These are phyloP conservation scores for Ogataea angusta DNA, from an alignment of 805 yeast genomes.

Conservation along the genomic window DNA sequence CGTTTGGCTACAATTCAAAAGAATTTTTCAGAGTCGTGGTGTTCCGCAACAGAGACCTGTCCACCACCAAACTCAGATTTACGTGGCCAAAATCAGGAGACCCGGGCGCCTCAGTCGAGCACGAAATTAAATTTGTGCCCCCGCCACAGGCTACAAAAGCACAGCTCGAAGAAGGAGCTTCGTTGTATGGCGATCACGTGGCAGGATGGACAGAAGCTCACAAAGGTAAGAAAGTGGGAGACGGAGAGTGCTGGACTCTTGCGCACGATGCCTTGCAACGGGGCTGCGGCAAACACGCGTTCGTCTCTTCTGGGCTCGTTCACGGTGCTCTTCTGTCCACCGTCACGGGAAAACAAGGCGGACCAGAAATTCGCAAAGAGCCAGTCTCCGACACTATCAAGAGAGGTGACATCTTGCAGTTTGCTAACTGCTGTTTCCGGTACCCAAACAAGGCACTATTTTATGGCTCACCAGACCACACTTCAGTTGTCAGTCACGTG, in stretches of 20 bases:
- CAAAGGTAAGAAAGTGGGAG: conserved; percentile 45
- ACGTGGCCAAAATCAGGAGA: conserved; percentile 37
- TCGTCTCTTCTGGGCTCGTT: conserved; percentile 43
- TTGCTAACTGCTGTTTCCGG: conserved; percentile 38
- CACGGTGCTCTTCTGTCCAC: conserved; percentile 43
- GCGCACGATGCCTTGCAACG: conserved; percentile 51
- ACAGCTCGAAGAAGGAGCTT: conserved; percentile 33
- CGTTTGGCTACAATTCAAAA: conserved; percentile 28
- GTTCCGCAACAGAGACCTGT: conserved; percentile 42
- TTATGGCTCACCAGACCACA: conserved; percentile 55
- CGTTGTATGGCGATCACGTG: conserved; percentile 47
- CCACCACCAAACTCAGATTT: conserved; percentile 35
- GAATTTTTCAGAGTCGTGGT: conserved; percentile 34
- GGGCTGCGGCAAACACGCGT: conserved; percentile 58
- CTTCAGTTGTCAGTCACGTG: conserved; percentile 38
- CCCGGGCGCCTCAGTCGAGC: conserved; percentile 26
- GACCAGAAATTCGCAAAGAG: conserved; percentile 20
- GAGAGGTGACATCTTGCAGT: conserved; percentile 58
- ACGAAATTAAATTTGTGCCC: conserved; percentile 35
- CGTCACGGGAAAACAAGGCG: conserved; percentile 15
- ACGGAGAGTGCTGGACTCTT: conserved; percentile 62
- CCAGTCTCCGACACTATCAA: conserved; percentile 39
- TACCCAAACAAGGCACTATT: conserved; percentile 34
- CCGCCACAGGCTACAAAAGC: conserved; percentile 42
- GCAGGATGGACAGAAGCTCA: conserved; percentile 54